These are phyloP conservation scores for Mycogone perniciosa DNA, from an alignment of 2,329 filamentous ascomycete genomes.

Conservation along the genomic window DNA sequence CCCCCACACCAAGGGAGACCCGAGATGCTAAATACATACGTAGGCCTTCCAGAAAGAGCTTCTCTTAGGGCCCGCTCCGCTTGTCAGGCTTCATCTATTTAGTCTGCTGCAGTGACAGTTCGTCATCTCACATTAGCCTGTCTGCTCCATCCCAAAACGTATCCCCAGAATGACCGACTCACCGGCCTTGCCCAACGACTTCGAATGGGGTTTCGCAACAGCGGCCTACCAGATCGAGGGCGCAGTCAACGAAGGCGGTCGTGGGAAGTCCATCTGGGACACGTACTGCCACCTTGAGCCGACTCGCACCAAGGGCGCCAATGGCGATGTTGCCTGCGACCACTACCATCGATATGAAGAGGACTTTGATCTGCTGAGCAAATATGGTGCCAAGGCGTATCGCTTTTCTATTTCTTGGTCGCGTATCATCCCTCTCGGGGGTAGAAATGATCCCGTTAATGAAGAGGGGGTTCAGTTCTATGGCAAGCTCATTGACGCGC, in stretches of 20 bases:
- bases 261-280: constrained; percentile 39
- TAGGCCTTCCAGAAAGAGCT: too few relatives aligned
- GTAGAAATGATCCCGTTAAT: constrained; percentile 56
- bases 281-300: constrained; percentile 35
- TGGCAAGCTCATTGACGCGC: constrained; percentile 51
- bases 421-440: constrained; percentile 58
- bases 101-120: too few relatives aligned
- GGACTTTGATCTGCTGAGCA: constrained; percentile 54
- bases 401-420: constrained; percentile 63
- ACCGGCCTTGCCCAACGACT: constrained; percentile 27
- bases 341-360: constrained; percentile 38
- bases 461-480: constrained; percentile 56
- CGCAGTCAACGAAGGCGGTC: constrained; percentile 33
- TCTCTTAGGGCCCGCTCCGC: too few relatives aligned
- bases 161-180: constrained; percentile 11
- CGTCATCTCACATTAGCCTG: not conserved
- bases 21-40: too few relatives aligned
- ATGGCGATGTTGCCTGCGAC: constrained; percentile 42
- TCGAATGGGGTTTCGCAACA: constrained; percentile 37
- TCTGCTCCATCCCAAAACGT: not conserved
- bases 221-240: constrained; percentile 41
- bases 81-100: too few relatives aligned
- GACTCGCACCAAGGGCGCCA: constrained; percentile 33
- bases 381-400: constrained; percentile 53
- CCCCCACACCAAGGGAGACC: too few relatives aligned